Base-by-base conservation (phyloP, 352 stramenopile species). In the Phytophthora hibernalis region DNA sequence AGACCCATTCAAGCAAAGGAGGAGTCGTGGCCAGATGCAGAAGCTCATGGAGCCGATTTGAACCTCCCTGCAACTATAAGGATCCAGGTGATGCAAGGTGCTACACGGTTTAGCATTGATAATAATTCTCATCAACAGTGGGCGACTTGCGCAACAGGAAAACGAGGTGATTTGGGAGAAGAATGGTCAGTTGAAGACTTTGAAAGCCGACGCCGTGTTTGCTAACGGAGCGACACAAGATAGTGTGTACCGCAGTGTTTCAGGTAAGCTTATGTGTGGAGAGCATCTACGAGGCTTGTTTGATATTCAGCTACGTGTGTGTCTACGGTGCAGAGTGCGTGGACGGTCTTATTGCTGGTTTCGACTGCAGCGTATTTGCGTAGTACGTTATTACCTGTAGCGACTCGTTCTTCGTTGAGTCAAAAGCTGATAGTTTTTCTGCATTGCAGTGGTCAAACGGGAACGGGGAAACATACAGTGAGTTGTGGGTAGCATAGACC, bases 281-380 rank as follows among this genome's bases (percentile, higher is more conserved):
- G 9, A 26, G 44, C 6, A n/a, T 33, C 33, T 53, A 15, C 8
- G 5, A 30, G 3, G 26, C 26, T 10, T 31, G 5, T 31, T 10
- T 7, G 26, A 31, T 1, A 5, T 31, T 7, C 26, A 31, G 31
- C 21, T 40, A 9, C 20, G 52, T 22, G 33, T 28, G 18, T 20
- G 42, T 54, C 7, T 43, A 47, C 47, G 15, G 48, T 35, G 5
- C 42, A 91, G 83, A 90, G 28, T 89, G 83, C 52, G 65, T 92
- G 15, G 69, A 88, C 44, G 73, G 73, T 10, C 65, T 92, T 30
- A 68, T 92, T 30, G 73, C 80, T 38, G 83, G 83, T 26, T 92
- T 83, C 56, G 81, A 92, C 54, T 90, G 83, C 73, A 90, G 81
- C 30, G 73, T 92, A 0, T 88, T 92, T 61, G 83, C 81, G 13